Evolutionary conservation across 306 rosid genomes (phyloP).

Genomic region (Pterocarpus macrocarpus): DNA sequence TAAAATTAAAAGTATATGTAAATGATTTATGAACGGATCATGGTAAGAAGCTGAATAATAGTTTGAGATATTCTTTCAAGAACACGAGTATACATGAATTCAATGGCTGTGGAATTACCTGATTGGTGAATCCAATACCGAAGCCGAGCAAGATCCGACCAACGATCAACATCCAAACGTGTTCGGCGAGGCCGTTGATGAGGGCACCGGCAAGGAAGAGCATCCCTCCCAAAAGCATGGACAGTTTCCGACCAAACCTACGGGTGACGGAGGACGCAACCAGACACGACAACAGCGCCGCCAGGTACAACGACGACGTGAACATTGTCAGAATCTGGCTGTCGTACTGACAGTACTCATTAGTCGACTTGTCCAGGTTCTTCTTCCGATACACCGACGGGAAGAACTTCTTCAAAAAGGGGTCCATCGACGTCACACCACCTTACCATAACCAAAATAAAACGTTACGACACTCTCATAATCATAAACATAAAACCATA

Average conservation of each 20-base stretch:
- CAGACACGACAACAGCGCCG: slow-evolving; percentile 79
- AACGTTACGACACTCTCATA: too few species aligned
- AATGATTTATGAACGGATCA: too few species aligned
- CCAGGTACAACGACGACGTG: slow-evolving; percentile 89
- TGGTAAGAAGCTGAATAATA: too few species aligned
- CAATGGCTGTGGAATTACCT: slow-evolving; percentile 54
- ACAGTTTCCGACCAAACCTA: slow-evolving; percentile 71
- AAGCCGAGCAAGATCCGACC: slow-evolving; percentile 93
- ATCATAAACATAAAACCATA: too few species aligned
- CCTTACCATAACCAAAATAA: slow-evolving; percentile 51
- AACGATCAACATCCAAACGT: slow-evolving; percentile 75
- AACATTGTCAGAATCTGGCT: slow-evolving; percentile 77
- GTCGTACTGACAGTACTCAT: slow-evolving; percentile 87
- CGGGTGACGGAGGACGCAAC: slow-evolving; percentile 83
- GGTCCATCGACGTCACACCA: slow-evolving; percentile 92
- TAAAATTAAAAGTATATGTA: too few species aligned
- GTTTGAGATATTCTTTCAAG: too few species aligned
- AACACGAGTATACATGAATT: too few species aligned
- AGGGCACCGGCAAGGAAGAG: slow-evolving; percentile 78
- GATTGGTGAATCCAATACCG: slow-evolving; percentile 90
- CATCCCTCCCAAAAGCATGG: slow-evolving; percentile 87
- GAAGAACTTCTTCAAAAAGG: slow-evolving; percentile 75
- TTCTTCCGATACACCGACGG: slow-evolving; percentile 76
- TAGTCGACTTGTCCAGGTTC: slow-evolving; percentile 15
- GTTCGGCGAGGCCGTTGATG: slow-evolving; percentile 70